Conservation (phyloP, 2,329 filamentous ascomycete genomes). For the Epichloe scottii region DNA sequence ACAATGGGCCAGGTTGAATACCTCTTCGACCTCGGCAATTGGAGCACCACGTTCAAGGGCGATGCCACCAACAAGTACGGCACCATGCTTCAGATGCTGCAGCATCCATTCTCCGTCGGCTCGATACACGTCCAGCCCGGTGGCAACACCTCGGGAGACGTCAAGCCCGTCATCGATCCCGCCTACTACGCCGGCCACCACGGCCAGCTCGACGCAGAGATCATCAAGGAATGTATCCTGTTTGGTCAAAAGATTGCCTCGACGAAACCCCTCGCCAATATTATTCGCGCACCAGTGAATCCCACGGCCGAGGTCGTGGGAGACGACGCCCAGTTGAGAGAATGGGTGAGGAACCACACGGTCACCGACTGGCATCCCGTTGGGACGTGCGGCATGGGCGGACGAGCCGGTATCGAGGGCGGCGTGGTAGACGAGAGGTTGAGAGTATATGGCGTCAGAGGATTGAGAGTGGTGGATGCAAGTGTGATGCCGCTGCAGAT, state of each 20-base stretch:
- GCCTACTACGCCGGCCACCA: slow-evolving; percentile 25
- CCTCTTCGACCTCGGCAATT: slow-evolving; percentile 36
- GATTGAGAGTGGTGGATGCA: slow-evolving; percentile 13
- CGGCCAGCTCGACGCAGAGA: slow-evolving; percentile 29
- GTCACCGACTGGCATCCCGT: slow-evolving; percentile 28
- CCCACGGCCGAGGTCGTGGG: slow-evolving; percentile 11
- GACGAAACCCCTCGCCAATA: slow-evolving; percentile 23
- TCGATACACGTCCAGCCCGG: slow-evolving; percentile 30
- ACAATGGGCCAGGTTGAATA: slow-evolving; percentile 34
- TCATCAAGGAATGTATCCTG: slow-evolving; percentile 27
- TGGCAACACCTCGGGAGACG: slow-evolving; percentile 10
- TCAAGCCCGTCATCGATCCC: slow-evolving; percentile 27
- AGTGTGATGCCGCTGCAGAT: slow-evolving; percentile 17
- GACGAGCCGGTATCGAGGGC: slow-evolving; percentile 15
- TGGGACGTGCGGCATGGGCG: slow-evolving; percentile 23
- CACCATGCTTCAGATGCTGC: slow-evolving; percentile 35
- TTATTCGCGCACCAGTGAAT: slow-evolving; percentile 20
- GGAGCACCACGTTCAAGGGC: slow-evolving; percentile 25
- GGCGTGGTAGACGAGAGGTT: slow-evolving; percentile 18
- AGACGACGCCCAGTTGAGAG: slow-evolving; percentile 9
- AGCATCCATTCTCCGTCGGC: slow-evolving; percentile 38
- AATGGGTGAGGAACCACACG: slow-evolving; percentile 18
- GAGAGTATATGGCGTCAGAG: slow-evolving; percentile 13
- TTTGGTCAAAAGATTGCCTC: slow-evolving; percentile 27
- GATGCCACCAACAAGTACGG: slow-evolving; percentile 29